phyloP scores from a whole-genome alignment of 192 early-diverging fungal genomes.

The Coemansia pectinata region DNA sequence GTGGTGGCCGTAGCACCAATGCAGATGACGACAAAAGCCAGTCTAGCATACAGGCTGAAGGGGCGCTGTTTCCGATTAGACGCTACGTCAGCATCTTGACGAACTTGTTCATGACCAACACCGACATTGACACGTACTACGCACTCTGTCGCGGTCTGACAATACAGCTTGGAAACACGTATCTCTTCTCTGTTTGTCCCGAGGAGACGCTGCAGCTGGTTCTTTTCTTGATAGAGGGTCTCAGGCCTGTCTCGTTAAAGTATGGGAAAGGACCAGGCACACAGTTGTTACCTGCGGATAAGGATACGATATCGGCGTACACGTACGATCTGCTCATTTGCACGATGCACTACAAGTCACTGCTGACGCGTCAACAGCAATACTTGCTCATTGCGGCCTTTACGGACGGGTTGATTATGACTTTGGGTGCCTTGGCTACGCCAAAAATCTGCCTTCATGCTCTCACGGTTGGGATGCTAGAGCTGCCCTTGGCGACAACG shows the following conservation, averaged over 20 bases:
- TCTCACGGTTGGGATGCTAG: slow-evolving; percentile 75
- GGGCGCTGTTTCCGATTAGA: slow-evolving; percentile 53
- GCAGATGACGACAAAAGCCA: neutral
- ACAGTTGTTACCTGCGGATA: slow-evolving; percentile 22
- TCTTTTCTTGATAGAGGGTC: slow-evolving; percentile 66
- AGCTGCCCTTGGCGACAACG: slow-evolving; percentile 76
- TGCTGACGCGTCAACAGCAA: slow-evolving; percentile 65
- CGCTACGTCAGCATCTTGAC: slow-evolving; percentile 62
- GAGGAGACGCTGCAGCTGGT: slow-evolving; percentile 60
- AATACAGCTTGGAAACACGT: slow-evolving; percentile 71
- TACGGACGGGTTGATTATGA: slow-evolving; percentile 64
- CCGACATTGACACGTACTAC: slow-evolving; percentile 70
- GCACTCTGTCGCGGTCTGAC: slow-evolving; percentile 66
- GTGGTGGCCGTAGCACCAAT: neutral
- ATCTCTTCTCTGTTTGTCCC: slow-evolving; percentile 67
- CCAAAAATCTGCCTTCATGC: slow-evolving; percentile 82
- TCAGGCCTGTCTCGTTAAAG: slow-evolving; percentile 23
- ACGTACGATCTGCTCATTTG: slow-evolving; percentile 36
- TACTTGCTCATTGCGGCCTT: slow-evolving; percentile 76
- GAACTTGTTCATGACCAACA: slow-evolving; percentile 65
- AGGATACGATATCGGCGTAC: slow-evolving; percentile 17
- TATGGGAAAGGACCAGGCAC: slow-evolving; percentile 25
- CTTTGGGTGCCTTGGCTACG: slow-evolving; percentile 61
- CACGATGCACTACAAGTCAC: slow-evolving; percentile 51
- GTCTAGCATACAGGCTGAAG: neutral